Percentiles rank a stretch among this genome's conserved stretches.
Evolutionary conservation across 306 rosid species (phyloP).

Genomic region (Fragaria vesca): DNA sequence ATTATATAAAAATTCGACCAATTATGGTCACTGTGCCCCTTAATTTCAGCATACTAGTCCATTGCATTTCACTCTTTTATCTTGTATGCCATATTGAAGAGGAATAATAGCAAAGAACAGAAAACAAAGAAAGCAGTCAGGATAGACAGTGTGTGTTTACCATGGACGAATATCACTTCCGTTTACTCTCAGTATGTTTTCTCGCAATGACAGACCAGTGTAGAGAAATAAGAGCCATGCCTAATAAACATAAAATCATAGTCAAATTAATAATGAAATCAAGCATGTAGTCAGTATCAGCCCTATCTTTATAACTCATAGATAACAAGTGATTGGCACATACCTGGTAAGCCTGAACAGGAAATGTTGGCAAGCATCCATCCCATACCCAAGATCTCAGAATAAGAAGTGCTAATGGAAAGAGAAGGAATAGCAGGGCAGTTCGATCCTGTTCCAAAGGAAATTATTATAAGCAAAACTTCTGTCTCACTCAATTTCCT

Average conservation of each 20-base stretch:
- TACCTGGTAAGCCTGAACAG: conserved; percentile 96
- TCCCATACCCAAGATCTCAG: conserved; percentile 89
- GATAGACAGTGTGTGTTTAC: conserved; percentile 35
- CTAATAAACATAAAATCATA: conserved; percentile 38
- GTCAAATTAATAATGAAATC: conserved; percentile 24
- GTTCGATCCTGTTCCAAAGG: conserved; percentile 82
- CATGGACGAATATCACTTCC: conserved; percentile 99
- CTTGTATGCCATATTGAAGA: background rate
- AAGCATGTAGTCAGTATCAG: conserved; percentile 13
- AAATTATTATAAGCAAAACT: conserved; percentile 23
- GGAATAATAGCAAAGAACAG: background rate
- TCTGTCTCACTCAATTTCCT: background rate
- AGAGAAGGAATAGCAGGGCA: conserved; percentile 87
- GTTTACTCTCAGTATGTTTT: conserved; percentile 87
- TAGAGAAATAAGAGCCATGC: conserved; percentile 97
- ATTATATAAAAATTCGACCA: background rate
- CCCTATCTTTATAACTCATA: background rate
- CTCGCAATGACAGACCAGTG: conserved; percentile 93
- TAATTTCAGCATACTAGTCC: background rate
- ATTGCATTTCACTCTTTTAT: background rate
- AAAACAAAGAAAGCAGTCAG: background rate
- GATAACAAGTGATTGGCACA: conserved; percentile 8
- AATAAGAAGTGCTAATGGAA: conserved; percentile 70
- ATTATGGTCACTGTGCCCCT: background rate
- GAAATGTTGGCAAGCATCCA: conserved; percentile 94